phyloP scores from a whole-genome alignment of 441 rosid species.

The Corymbia calophylla region DNA sequence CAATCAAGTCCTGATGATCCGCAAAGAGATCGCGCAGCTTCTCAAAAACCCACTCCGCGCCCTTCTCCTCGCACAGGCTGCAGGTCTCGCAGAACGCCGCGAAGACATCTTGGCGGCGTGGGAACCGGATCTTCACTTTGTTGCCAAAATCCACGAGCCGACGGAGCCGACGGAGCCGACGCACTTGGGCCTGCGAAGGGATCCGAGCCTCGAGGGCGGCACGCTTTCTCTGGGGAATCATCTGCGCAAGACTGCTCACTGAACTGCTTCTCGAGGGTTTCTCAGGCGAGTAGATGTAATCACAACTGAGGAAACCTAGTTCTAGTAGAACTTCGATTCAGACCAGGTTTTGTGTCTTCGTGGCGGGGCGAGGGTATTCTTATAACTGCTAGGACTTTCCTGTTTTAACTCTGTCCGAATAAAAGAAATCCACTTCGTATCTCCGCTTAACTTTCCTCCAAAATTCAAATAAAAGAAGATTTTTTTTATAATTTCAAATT shows the following conservation, averaged over 20 bases:
- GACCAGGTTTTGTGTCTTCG: background rate
- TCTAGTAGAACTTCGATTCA: background rate
- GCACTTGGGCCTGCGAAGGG: background rate
- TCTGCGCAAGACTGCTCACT: background rate
- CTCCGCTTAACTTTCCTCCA: background rate
- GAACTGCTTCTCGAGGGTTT: background rate
- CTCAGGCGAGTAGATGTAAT: background rate
- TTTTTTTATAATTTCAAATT: background rate
- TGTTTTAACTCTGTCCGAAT: background rate
- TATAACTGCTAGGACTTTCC: background rate
- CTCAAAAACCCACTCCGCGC: background rate
- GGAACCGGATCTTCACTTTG: background rate
- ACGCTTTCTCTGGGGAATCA: background rate
- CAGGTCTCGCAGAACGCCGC: background rate
- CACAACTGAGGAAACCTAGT: background rate
- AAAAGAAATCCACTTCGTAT: background rate
- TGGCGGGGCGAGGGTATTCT: background rate
- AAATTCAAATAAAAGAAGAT: background rate
- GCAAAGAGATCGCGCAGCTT: background rate
- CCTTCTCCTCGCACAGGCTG: background rate
- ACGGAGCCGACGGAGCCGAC: background rate
- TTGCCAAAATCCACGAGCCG: background rate
- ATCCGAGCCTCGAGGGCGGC: background rate
- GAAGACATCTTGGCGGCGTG: background rate
- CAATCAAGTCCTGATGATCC: background rate